Evolutionary conservation across 148 eudicot species (phyloP).

Genomic region (Fallopia convolvulus): DNA sequence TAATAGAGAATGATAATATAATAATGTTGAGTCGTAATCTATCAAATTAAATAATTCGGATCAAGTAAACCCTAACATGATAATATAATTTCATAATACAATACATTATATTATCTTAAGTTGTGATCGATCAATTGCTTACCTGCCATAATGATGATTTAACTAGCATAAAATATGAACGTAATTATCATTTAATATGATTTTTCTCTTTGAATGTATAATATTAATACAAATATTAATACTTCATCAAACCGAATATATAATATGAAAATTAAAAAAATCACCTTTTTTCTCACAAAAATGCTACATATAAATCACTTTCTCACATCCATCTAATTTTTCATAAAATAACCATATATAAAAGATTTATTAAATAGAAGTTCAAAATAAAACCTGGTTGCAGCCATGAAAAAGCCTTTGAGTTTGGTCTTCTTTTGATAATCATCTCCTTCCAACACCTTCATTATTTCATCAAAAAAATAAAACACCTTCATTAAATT

Average conservation of each 20-base stretch:
- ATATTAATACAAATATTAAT: no score
- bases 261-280: no score
- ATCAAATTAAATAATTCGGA: not conserved
- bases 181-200: no score
- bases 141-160: not conserved
- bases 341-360: not conserved
- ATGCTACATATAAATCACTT: no score
- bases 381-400: slow-evolving; percentile 50
- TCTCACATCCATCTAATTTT: not conserved
- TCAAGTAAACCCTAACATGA: not conserved
- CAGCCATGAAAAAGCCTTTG: slow-evolving; percentile 63
- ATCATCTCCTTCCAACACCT: slow-evolving; percentile 59
- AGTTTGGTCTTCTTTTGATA: slow-evolving; percentile 43
- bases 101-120: not conserved
- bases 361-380: not conserved
- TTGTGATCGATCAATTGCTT: not conserved
- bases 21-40: not conserved
- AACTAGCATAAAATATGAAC: not conserved
- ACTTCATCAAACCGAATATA: no score
- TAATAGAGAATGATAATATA: not conserved
- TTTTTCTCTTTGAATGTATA: no score
- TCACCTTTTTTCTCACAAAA: no score
- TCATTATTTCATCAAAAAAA: not conserved
- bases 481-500: not conserved
- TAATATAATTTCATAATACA: not conserved